phyloP scores from a whole-genome alignment of 2,329 filamentous ascomycete species.

The Pochonia chlamydosporia region DNA sequence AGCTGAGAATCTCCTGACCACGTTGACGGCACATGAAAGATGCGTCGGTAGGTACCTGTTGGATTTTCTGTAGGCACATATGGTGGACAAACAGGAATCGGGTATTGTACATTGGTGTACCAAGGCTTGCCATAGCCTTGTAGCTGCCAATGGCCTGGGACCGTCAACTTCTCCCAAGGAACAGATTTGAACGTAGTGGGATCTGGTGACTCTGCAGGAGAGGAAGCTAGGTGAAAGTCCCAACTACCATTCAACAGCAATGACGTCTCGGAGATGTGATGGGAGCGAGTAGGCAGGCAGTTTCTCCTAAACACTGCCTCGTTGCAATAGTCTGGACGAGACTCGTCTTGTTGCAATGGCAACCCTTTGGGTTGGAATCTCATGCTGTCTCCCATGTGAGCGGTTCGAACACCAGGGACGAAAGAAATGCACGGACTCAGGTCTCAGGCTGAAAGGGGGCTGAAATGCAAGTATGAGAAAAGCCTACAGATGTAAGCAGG shows the following conservation, averaged over 20 bases:
- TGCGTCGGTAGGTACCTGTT: constrained; percentile 53
- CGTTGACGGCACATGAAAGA: constrained; percentile 43
- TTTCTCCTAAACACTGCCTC: constrained; percentile 47
- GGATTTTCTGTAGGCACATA: constrained; percentile 55
- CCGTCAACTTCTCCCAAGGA: constrained; percentile 38
- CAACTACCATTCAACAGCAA: constrained; percentile 50
- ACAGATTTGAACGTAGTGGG: constrained; percentile 17
- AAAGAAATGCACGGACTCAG: not conserved
- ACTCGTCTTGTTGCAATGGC: constrained; percentile 25
- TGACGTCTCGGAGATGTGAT: constrained; percentile 44
- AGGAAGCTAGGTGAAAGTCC: constrained; percentile 47
- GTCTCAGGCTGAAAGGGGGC: no score
- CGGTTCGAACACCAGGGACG: no score
- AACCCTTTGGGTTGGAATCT: constrained; percentile 18
- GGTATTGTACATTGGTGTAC: constrained; percentile 62
- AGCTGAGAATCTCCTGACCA: constrained; percentile 42
- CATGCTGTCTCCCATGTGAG: not conserved
- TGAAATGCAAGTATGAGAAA: no score
- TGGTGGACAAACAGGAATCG: constrained; percentile 60
- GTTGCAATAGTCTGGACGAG: constrained; percentile 42
- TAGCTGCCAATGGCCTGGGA: constrained; percentile 63
- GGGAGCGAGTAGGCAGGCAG: constrained; percentile 45
- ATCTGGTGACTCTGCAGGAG: constrained; percentile 39
- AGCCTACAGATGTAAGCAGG: not conserved
- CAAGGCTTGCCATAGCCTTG: constrained; percentile 60